phyloP scores from a whole-genome alignment of 768 basidiomycete genomes.

The Myochromella boudieri region DNA sequence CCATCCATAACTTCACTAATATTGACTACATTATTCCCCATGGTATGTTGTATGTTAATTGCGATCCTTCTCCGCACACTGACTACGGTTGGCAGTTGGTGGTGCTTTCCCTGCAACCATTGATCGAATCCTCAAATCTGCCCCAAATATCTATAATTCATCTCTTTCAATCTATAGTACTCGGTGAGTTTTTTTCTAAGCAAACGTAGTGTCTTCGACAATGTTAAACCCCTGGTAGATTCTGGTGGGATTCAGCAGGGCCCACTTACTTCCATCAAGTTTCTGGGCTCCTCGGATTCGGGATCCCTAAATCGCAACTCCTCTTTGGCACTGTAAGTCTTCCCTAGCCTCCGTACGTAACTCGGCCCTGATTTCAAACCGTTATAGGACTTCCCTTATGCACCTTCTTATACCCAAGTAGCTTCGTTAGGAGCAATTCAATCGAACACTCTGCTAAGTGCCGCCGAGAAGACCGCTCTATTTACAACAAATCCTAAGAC shows the following conservation, averaged over 20 bases:
- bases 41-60: constrained; percentile 16
- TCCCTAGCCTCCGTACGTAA: too few relatives aligned
- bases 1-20: constrained; percentile 33
- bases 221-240: constrained; percentile 12
- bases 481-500: constrained; percentile 18
- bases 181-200: constrained; percentile 15
- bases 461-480: constrained; percentile 14
- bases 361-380: too few relatives aligned
- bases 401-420: constrained; percentile 19
- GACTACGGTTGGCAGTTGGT: constrained; percentile 21
- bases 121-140: constrained; percentile 33
- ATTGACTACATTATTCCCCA: constrained; percentile 36
- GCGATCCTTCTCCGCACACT: background rate
- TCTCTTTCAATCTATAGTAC: constrained; percentile 32
- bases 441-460: constrained; percentile 12
- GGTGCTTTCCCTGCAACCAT: constrained; percentile 33
- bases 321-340: constrained; percentile 33
- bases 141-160: constrained; percentile 29
- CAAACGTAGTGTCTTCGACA: background rate
- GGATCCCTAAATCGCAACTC: constrained; percentile 30
- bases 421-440: constrained; percentile 18
- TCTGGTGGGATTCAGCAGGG: constrained; percentile 40
- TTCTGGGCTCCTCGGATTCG: constrained; percentile 29
- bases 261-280: constrained; percentile 36
- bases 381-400: constrained; percentile 30